Evolutionary conservation across 169 alveolate species (phyloP), one percentile per base, ranked within the genome.

Genomic region (Cryptosporidium sp.): DNA sequence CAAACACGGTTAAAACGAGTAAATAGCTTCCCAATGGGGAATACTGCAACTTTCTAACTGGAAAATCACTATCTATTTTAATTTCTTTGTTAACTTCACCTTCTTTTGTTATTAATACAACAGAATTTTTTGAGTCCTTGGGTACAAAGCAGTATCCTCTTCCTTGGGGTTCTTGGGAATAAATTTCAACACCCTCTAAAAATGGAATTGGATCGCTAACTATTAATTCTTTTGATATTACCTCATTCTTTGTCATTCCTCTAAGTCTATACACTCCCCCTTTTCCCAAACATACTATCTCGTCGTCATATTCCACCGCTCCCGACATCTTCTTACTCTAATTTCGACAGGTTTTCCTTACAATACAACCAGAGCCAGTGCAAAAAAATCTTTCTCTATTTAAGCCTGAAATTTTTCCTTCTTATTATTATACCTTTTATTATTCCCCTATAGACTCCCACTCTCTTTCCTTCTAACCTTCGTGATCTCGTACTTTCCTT

Each of bases 11-110:
- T 35, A 80, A 62, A 8, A 80, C 52, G 6, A 80, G 23, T 23
- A 80, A 80, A 41, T 80, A 80, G 62, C 89, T 80, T 45, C 89
- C 89, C 26, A 80, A 65, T 23, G 89, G 89, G 3, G 89, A 80
- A 31, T 80, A 80, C 14, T 80, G 89, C 69, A 80, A 29, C 33
- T 67, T 80, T 23, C 74, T 31, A 23, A 80, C 67, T 3, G 71
- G 80, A 31, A 80, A 80, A 26, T 62, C 45, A 31, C 12, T 65
- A 23, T 80, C 80, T 10, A 80, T 35, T 4, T 21, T 65, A 10
- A 41, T 39, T 18, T 62, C 68, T 21, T 45, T 50, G 1, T 21
- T 14, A n/a, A 6, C 50, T 29, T 45, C 75, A 18, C 59, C 16
- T n/a, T 52, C 70, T 14, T 21, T 18, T 26, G 37, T n/a, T 58